Base-by-base conservation (phyloP, 139 green algal genomes). In the Chlamydomonas sp. region DNA sequence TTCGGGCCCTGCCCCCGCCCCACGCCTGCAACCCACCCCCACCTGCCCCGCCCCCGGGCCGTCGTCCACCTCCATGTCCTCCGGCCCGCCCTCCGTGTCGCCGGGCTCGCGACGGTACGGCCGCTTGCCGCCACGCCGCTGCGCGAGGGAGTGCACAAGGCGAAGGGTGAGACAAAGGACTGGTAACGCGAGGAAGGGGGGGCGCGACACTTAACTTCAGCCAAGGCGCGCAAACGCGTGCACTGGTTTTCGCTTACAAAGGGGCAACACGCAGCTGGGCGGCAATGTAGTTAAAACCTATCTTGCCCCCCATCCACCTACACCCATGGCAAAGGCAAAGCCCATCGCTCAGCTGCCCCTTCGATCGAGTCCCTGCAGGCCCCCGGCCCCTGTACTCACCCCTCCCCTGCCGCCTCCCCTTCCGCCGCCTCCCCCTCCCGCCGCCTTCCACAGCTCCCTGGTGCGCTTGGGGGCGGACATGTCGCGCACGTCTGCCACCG, bases 391-490 rank as follows among this genome's bases (percentile, higher is more conserved):
- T 69, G 77, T 16, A 8, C 57, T 4, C 58, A 15, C 12, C 79
- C 69, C 58, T 64, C 31, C 58, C 80, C 80, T 9, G 49, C 61
- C 20, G 16, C 69, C 18, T n/a, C 72, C 83, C 5, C 82, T 58
- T 14, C 82, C 9, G 18, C 84, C 74, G 20, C 64, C 77, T 63
- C 66, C 77, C 0, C 77, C 68, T 1, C n/a, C 64, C 18, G 3
- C 49, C 18, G 63, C 9, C 81, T 81, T 90, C 90, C 90, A 93
- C 68, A 93, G 84, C 77, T 90, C 80, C 0, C 90, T 76, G 0
- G 85, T 93, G 57, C 84, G 87, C 62, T 85, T 78, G 5, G 88
- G 88, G 60, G 66, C 58, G 1, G 20, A 67, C 31, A 83, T 62
- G 80, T 93, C 90, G 1, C 87, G 85, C 58, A 83, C 76, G 67